Evolutionary conservation across 495 filamentous ascomycete genomes (phyloP).

Genomic region (Cenococcum geophilum): DNA sequence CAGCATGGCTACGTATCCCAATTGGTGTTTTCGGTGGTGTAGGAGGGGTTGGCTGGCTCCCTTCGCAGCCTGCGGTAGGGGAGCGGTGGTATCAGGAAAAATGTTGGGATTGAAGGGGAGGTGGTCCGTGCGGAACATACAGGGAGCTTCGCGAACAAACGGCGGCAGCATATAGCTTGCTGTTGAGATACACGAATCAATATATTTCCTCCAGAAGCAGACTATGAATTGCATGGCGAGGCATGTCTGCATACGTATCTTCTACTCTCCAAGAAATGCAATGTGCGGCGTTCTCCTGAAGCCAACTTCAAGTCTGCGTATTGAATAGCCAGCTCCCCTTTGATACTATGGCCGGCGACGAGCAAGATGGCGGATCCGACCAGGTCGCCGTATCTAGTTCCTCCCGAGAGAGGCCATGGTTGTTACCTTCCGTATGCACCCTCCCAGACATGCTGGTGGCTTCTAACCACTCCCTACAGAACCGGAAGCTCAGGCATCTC

Average conservation of each 20-base stretch:
- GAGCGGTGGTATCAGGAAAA: not conserved
- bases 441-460: not conserved
- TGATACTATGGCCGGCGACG: conserved; percentile 22
- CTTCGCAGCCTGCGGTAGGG: not conserved
- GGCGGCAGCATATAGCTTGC: too few relatives aligned
- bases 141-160: not conserved
- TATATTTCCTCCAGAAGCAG: not conserved
- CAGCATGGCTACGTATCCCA: not conserved
- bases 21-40: not conserved
- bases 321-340: not conserved
- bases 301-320: not conserved
- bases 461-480: conserved; percentile 45
- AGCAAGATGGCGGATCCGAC: conserved; percentile 7
- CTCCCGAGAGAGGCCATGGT: conserved; percentile 45
- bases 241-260: not conserved
- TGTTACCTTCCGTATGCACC: conserved; percentile 46
- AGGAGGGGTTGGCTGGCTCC: not conserved
- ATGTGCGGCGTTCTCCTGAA: not conserved
- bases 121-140: not conserved
- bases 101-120: not conserved
- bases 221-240: conserved; percentile 1
- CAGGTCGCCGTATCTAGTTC: not conserved
- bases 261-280: not conserved
- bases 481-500: conserved; percentile 82
- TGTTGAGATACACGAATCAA: not conserved